Conservation (phyloP, 2,329 filamentous ascomycete species). For the Bipolaris zeicola region DNA sequence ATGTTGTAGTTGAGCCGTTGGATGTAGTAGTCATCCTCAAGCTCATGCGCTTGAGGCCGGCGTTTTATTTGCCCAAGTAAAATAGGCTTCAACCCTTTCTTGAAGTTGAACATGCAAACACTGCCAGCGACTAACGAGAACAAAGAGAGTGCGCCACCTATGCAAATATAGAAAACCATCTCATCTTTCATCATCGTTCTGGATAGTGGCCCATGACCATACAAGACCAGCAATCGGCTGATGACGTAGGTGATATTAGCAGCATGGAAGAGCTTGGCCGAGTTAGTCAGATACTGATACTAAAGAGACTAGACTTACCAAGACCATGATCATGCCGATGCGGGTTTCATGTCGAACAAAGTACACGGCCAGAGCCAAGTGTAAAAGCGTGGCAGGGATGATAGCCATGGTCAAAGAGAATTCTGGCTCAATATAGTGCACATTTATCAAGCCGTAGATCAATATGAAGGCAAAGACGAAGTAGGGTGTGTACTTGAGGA, state of each 20-base stretch:
- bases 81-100: constrained; percentile 29
- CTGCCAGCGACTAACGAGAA: constrained; percentile 9
- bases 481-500: constrained; percentile 26
- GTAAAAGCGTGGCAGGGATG: constrained; percentile 26
- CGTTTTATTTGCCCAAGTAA: constrained; percentile 18
- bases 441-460: constrained; percentile 27
- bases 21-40: constrained; percentile 13
- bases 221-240: constrained; percentile 27
- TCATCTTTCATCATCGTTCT: constrained; percentile 28
- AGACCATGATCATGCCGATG: constrained; percentile 15
- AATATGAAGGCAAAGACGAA: constrained; percentile 31
- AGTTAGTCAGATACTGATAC: background rate
- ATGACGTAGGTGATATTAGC: constrained; percentile 28
- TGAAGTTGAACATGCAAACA: constrained; percentile 29
- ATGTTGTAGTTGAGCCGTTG: constrained; percentile 20
- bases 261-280: constrained; percentile 16
- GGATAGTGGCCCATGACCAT: constrained; percentile 11
- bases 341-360: constrained; percentile 20
- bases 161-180: constrained; percentile 27
- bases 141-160: constrained; percentile 14
- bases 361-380: constrained; percentile 17
- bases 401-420: constrained; percentile 31
- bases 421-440: constrained; percentile 30
- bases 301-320: constrained; percentile 16
- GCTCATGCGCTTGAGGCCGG: constrained; percentile 8